Evolutionary conservation across 1,139 yeast species (phyloP), one percentile per base, ranked within the genome.

Genomic region (Candida sojae): DNA sequence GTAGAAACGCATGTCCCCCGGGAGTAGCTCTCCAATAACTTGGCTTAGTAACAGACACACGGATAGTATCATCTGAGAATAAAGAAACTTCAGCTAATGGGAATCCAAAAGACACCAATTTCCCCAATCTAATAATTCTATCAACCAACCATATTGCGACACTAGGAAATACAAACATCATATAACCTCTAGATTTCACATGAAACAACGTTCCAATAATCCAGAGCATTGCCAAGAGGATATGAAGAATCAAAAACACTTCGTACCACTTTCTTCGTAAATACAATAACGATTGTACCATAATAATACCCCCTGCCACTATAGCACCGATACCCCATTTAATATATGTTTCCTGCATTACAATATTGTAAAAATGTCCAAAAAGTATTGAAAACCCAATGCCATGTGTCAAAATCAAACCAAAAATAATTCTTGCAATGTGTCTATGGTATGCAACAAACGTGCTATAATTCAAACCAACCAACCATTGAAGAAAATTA

Each of bases 401-500:
- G 76, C 68, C 71, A 56, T 83, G 83, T 6, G 74, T 51, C 1
- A 64, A 39, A 4, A 77, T 59, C 54, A 80, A 53, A 1, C 70
- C 48, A 46, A 81, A 67, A 2, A 75, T 61, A 2, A 77, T 61
- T 48, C 88, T 64, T 0, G 87, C 79, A 2, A 79, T 57, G 86
- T 87, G 83, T 50, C 82, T 67, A 61, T 85, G 90, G 55, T 75
- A 77, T 26, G 81, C 67, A 42, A 82, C 79, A 56, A 80, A 83
- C 1, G 84, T 75, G 17, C 85, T 73, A 56, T 77, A 80, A 31
- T 83, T 76, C 80, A 86, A 75, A 17, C 86, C 80, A 0, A 89
- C 83, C 5, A 81, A 43, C 67, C 74, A 70, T 50, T 80, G 76
- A 34, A 84, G 60, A 45, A 84, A 63, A 59, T 84, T 84, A 62